phyloP scores from a whole-genome alignment of 768 basidiomycete genomes.

The Cyclocybe cylindracea region DNA sequence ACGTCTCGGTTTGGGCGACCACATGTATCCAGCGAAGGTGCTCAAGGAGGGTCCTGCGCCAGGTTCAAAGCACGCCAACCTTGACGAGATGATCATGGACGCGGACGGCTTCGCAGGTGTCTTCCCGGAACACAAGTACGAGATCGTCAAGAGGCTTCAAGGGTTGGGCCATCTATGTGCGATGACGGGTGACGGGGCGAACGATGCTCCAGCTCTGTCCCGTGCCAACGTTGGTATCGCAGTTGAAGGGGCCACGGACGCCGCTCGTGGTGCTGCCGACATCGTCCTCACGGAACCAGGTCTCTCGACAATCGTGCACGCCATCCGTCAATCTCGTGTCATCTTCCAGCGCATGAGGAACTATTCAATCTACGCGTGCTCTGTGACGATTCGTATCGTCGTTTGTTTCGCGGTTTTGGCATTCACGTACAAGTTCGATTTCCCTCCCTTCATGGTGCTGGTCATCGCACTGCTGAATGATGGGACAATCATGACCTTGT shows the following conservation, averaged over 20 bases:
- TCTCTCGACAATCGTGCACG: constrained; percentile 98
- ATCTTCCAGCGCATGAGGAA: constrained; percentile 99
- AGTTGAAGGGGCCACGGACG: constrained; percentile 98
- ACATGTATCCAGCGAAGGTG: constrained; percentile 99
- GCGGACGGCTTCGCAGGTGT: constrained; percentile 99
- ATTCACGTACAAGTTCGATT: constrained; percentile 96
- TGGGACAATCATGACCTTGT: constrained; percentile 98
- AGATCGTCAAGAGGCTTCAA: constrained; percentile 98
- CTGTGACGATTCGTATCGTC: constrained; percentile 98
- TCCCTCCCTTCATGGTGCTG: constrained; percentile 99
- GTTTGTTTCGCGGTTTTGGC: constrained; percentile 96
- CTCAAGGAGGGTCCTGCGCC: constrained; percentile 95
- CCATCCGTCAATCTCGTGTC: constrained; percentile 96
- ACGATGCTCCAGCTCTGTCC: constrained; percentile 96
- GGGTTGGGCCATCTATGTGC: constrained; percentile 94
- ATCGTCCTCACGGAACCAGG: constrained; percentile 98
- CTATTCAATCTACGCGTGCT: constrained; percentile 96
- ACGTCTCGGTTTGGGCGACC: constrained; percentile 96
- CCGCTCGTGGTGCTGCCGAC: constrained; percentile 97
- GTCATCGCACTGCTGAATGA: constrained; percentile 97
- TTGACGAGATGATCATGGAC: constrained; percentile 99
- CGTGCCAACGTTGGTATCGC: constrained; percentile 99
- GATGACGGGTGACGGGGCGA: constrained; percentile 99
- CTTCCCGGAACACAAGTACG: constrained; percentile 99
- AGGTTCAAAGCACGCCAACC: constrained; percentile 75